Percentiles rank a stretch among this genome's conserved stretches.
phyloP scores from a whole-genome alignment of 352 stramenopile species.

The Phytophthora niederhauseri region DNA sequence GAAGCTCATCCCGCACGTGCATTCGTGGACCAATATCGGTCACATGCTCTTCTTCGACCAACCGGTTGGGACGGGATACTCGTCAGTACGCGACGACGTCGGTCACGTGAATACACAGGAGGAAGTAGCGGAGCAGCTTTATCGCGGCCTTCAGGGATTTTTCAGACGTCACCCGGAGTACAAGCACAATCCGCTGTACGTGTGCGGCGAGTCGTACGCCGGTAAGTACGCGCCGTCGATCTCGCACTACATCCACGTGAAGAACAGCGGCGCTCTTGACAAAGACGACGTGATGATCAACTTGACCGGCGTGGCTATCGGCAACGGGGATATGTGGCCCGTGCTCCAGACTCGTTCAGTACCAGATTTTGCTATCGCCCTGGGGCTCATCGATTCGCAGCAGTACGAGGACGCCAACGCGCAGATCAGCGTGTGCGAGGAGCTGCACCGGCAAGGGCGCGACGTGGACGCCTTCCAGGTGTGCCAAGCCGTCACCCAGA shows the following conservation, averaged over 20 bases:
- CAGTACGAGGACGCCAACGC: conserved; percentile 78
- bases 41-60: conserved; percentile 91
- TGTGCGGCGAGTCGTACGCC: conserved; percentile 95
- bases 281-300: conserved; percentile 58
- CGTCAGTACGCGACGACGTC: conserved; percentile 67
- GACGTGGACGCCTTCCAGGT: conserved; percentile 78
- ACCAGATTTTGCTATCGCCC: conserved; percentile 78
- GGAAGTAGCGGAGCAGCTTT: conserved; percentile 87
- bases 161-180: conserved; percentile 89
- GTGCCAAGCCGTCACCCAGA: conserved; percentile 69
- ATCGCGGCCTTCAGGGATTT: conserved; percentile 93
- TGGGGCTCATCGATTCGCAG: conserved; percentile 85
- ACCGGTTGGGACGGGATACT: conserved; percentile 82
- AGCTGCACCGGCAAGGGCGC: conserved; percentile 73
- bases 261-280: conserved; percentile 63
- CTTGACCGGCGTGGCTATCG: conserved; percentile 90
- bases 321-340: conserved; percentile 90
- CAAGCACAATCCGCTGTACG: conserved; percentile 58
- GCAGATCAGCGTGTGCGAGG: conserved; percentile 78
- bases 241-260: conserved; percentile 92
- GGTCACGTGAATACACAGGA: conserved; percentile 77
- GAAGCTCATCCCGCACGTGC: conserved; percentile 66
- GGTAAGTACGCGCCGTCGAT: conserved; percentile 97
- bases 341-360: conserved; percentile 83
- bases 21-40: conserved; percentile 77